These are phyloP conservation scores for Wickerhamiella brachini DNA, from an alignment of 805 yeast species.

Conservation along the genomic window DNA sequence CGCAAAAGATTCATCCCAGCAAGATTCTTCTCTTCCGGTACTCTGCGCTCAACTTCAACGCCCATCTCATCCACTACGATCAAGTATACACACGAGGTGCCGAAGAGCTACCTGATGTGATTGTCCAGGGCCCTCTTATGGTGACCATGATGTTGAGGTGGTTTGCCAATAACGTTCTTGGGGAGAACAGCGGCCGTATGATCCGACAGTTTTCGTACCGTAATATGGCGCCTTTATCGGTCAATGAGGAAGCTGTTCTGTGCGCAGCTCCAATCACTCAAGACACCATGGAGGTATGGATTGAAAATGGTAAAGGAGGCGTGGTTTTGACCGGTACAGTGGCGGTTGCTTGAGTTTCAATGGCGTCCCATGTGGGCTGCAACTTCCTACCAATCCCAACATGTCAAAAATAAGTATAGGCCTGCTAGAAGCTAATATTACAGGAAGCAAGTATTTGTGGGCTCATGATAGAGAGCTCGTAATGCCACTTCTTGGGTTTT, in stretches of 20 bases:
- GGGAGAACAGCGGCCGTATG: slow-evolving; percentile 2
- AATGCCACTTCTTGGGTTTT: slow-evolving; percentile 27
- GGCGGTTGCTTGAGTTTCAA: slow-evolving; percentile 6
- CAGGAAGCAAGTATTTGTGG: neutral
- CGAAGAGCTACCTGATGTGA: slow-evolving; percentile 48
- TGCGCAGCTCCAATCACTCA: slow-evolving; percentile 13
- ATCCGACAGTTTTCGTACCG: slow-evolving; percentile 33
- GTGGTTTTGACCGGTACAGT: slow-evolving; percentile 10
- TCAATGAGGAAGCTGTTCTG: slow-evolving; percentile 24
- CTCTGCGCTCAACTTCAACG: slow-evolving; percentile 65
- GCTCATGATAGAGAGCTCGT: slow-evolving; percentile 1
- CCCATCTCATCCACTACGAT: slow-evolving; percentile 77
- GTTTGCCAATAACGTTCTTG: slow-evolving; percentile 22
- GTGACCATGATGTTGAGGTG: slow-evolving; percentile 47
- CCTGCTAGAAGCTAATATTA: neutral
- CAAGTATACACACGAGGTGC: slow-evolving; percentile 32
- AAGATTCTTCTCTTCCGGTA: slow-evolving; percentile 41
- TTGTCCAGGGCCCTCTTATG: slow-evolving; percentile 76
- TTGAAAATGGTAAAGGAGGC: slow-evolving; percentile 9
- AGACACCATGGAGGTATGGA: slow-evolving; percentile 12
- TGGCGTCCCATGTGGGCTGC: too few species aligned
- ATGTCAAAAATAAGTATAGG: neutral
- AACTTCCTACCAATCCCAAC: neutral
- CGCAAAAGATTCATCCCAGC: slow-evolving; percentile 26
- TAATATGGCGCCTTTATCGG: slow-evolving; percentile 38